These are phyloP conservation scores for Aspergillus aculeatus DNA, from an alignment of 2,329 filamentous ascomycete genomes.

Conservation along the genomic window DNA sequence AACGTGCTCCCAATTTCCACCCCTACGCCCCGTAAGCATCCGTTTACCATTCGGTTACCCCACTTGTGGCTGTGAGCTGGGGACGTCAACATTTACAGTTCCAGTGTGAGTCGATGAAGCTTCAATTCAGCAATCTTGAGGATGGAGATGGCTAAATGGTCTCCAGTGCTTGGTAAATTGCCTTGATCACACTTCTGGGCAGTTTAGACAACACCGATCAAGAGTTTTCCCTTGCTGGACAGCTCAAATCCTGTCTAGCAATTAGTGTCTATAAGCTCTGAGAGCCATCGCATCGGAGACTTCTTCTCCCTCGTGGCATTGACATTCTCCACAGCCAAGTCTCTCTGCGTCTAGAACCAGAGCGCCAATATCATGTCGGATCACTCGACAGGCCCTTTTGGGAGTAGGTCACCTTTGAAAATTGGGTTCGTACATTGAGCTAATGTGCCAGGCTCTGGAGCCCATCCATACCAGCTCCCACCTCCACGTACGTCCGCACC, in stretches of 20 bases:
- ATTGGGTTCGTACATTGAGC: slow-evolving; percentile 28
- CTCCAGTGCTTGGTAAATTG: not conserved
- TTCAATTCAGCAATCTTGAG: not conserved
- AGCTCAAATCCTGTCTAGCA: not conserved
- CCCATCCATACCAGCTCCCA: slow-evolving; percentile 41
- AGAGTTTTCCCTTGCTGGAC: not conserved
- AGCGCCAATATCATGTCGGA: slow-evolving; percentile 31
- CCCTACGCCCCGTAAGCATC: not conserved
- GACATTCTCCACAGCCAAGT: not conserved
- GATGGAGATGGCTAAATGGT: not conserved
- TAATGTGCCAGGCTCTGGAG: slow-evolving; percentile 33
- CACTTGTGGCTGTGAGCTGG: not conserved
- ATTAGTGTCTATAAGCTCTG: not conserved
- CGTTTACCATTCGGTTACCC: not conserved
- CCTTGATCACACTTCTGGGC: not conserved
- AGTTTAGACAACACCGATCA: not conserved
- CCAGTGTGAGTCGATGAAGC: not conserved
- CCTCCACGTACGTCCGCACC: slow-evolving; percentile 35
- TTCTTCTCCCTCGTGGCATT: not conserved
- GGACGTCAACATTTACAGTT: not conserved
- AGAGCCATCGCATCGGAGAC: not conserved
- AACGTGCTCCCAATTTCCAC: not conserved
- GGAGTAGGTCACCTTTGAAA: slow-evolving; percentile 37
- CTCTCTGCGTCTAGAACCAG: not conserved
- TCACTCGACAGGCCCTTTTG: slow-evolving; percentile 41